Conservation (phyloP, 1,284 basidiomycete species). For the Stereum hirsutum region DNA sequence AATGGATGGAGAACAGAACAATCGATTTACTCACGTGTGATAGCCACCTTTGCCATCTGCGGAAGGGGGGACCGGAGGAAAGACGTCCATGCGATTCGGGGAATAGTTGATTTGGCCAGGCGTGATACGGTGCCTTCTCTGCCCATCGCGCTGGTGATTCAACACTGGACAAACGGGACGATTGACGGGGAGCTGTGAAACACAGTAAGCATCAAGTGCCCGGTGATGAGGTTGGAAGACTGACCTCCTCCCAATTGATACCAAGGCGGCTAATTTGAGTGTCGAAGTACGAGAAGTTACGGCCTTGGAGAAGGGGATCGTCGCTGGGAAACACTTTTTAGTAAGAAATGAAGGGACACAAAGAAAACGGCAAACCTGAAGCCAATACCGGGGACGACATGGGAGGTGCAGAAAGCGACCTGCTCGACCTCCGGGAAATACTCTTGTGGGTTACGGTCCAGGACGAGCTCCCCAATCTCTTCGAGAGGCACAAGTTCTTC, state of each 20-base stretch:
- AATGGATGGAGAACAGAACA: not conserved
- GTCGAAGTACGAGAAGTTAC: slow-evolving; percentile 82
- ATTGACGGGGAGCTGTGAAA: slow-evolving; percentile 64
- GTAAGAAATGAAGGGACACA: no score
- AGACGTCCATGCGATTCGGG: slow-evolving; percentile 59
- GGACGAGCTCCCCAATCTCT: slow-evolving; percentile 65
- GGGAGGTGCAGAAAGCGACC: slow-evolving; percentile 75
- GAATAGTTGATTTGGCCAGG: slow-evolving; percentile 62
- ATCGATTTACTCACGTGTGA: slow-evolving; percentile 34
- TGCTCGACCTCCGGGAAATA: slow-evolving; percentile 82
- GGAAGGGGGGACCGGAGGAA: slow-evolving; percentile 34
- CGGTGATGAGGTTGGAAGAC: slow-evolving; percentile 3
- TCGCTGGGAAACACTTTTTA: no score
- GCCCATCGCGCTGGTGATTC: slow-evolving; percentile 66
- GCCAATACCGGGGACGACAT: slow-evolving; percentile 77
- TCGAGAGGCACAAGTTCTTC: slow-evolving; percentile 70
- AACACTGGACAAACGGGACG: slow-evolving; percentile 74
- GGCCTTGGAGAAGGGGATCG: slow-evolving; percentile 76
- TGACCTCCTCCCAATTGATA: slow-evolving; percentile 61
- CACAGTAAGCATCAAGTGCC: not conserved
- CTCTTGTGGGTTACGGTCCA: slow-evolving; percentile 56
- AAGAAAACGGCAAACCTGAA: no score
- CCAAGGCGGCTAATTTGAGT: slow-evolving; percentile 73
- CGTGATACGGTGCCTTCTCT: slow-evolving; percentile 46
- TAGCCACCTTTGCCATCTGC: slow-evolving; percentile 62